Evolutionary conservation across 139 green algal genomes (phyloP).

Genomic region (Asterochloris sp.): DNA sequence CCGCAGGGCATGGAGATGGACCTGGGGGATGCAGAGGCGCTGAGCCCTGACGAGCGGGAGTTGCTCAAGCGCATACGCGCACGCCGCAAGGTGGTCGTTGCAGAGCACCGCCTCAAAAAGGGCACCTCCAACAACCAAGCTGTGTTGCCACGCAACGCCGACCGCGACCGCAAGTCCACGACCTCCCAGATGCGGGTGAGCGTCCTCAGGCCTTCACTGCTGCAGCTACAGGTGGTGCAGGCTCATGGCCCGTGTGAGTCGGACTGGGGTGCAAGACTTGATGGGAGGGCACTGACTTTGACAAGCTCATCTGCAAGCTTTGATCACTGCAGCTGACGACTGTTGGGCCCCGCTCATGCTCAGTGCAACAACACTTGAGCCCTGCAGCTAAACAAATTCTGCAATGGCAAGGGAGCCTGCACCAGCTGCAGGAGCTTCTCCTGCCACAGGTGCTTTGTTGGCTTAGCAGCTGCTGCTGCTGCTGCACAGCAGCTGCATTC

Average conservation of each 20-base stretch:
- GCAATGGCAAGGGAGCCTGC: too few species aligned
- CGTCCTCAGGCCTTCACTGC: not conserved
- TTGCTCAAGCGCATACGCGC: conserved; percentile 69
- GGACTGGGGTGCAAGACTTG: too few species aligned
- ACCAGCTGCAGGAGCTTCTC: too few species aligned
- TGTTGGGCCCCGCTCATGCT: too few species aligned
- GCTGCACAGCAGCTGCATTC: too few species aligned
- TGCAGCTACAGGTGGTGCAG: not conserved
- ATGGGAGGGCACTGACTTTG: too few species aligned
- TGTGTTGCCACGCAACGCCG: conserved; percentile 67
- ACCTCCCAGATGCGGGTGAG: conserved; percentile 38
- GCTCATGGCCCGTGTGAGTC: not conserved
- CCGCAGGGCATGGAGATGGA: conserved; percentile 37
- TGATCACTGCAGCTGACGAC: too few species aligned
- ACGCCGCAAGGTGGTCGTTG: conserved; percentile 70
- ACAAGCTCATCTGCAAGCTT: too few species aligned
- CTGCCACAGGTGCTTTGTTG: too few species aligned
- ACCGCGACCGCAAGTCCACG: conserved; percentile 47
- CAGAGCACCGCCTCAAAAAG: conserved; percentile 76
- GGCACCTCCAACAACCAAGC: conserved; percentile 58
- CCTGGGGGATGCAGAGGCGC: conserved; percentile 49
- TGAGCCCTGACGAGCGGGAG: conserved; percentile 71
- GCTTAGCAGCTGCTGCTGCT: too few species aligned
- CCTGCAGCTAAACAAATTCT: too few species aligned
- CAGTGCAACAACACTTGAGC: too few species aligned